Evolutionary conservation across 192 early-diverging fungal genomes (phyloP), one percentile per base, ranked within the genome.

Genomic region (Glomus cerebriforme): DNA sequence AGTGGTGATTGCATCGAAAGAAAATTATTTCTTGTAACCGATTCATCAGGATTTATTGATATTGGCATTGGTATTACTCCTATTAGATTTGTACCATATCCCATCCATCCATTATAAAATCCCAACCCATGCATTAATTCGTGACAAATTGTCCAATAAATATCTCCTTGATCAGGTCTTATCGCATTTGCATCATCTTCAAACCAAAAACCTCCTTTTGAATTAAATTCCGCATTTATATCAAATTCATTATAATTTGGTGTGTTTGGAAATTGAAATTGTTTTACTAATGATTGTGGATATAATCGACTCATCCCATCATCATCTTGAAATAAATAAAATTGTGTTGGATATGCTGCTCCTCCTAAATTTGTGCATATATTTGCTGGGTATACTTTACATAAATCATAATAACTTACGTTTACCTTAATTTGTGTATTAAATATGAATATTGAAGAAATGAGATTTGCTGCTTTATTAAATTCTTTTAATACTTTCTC

Each of bases 61-160:
- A 22, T 4, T 22, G 49, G 15, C 24, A 67, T 78, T 19, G 82
- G 49, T 5, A 75, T 69, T 32, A 73, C 49, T 3, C 29, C 29
- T 67, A 63, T 59, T 67, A 13, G 27, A 31, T 67, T 32, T 6
- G 54, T 29, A 13, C 80, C 29, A 29, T 78, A 54, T 54, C 49
- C 49, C 59, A 34, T 74, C 82, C 82, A 83, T 7, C 60, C 65
- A 15, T 79, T 80, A 54, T 80, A 34, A 58, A 86, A 84, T 73
- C 85, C 85, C n/a, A 86, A 77, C 1, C 85, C 85, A 69, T 86
- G 85, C 1, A 84, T 75, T 29, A 82, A 49, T 39, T 86, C 85
- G 31, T 86, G 85, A 15, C 81, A 6, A 15, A 84, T 70, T 1
- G 74, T 82, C 34, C 68, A 74, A 32, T 79, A 58, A 39, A 86